A percentile compares a stretch with the other conserved stretches of the same genome.
phyloP scores from a whole-genome alignment of 2,329 filamentous ascomycete species.

The Paraphaeosphaeria sporulosa region DNA sequence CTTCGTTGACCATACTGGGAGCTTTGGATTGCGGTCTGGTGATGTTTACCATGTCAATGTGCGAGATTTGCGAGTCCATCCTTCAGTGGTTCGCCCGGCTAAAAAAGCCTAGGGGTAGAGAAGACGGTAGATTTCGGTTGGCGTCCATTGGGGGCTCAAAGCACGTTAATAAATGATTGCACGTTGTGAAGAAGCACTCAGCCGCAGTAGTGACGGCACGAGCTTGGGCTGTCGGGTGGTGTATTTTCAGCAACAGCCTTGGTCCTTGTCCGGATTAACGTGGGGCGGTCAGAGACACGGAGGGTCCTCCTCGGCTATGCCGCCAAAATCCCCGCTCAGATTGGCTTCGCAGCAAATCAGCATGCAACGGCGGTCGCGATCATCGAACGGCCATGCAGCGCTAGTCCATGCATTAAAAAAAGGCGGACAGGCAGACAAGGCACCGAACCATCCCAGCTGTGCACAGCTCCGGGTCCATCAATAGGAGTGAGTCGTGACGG shows the following conservation, averaged over 20 bases:
- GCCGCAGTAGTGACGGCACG: constrained; percentile 41
- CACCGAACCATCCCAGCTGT: constrained; percentile 28
- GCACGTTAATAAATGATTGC: constrained; percentile 34
- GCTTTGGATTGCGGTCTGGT: constrained; percentile 45
- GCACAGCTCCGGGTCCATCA: constrained; percentile 25
- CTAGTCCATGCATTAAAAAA: constrained; percentile 23
- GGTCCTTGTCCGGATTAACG: constrained; percentile 36
- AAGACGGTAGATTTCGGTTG: constrained; percentile 24
- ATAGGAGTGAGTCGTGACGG: constrained; percentile 2
- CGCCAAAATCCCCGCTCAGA: constrained; percentile 36
- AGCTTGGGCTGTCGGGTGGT: constrained; percentile 26
- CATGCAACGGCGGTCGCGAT: constrained; percentile 27
- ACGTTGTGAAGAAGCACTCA: constrained; percentile 29
- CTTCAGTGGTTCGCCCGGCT: constrained; percentile 32
- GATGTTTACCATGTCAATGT: constrained; percentile 47
- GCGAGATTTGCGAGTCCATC: constrained; percentile 47
- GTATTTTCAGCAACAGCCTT: constrained; percentile 41
- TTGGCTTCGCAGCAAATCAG: constrained; percentile 33
- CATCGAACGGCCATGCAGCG: constrained; percentile 15
- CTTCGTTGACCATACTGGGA: constrained; percentile 45
- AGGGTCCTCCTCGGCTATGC: constrained; percentile 38
- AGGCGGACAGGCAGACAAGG: constrained; percentile 33
- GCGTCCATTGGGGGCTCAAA: constrained; percentile 37
- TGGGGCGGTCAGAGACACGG: constrained; percentile 44
- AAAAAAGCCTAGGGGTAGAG: constrained; percentile 27